phyloP scores from a whole-genome alignment of 305 asterid species.

The Fraxinus angustifolia region DNA sequence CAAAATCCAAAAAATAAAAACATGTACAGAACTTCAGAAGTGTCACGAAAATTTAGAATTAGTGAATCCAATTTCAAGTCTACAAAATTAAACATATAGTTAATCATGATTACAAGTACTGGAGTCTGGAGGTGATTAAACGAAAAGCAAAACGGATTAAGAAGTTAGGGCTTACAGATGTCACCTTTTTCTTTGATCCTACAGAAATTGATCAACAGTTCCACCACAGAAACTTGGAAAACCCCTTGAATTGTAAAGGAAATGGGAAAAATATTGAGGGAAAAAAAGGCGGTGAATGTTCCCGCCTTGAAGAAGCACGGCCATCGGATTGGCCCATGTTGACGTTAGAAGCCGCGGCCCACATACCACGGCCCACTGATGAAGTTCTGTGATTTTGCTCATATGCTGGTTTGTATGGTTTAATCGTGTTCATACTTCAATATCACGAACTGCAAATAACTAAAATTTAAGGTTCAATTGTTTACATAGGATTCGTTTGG shows the following conservation, averaged over 20 bases:
- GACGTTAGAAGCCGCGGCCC: neutral
- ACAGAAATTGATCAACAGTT: neutral
- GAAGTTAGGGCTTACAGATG: conserved; percentile 11
- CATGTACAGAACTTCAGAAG: neutral
- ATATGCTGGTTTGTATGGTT: neutral
- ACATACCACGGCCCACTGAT: neutral
- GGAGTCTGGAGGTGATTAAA: neutral
- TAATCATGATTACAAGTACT: neutral
- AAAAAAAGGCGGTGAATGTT: conserved; percentile 35
- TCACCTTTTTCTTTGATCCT: conserved; percentile 7
- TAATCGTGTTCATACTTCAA: neutral
- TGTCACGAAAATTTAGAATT: neutral
- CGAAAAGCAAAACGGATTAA: neutral
- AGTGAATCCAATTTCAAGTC: conserved; percentile 8
- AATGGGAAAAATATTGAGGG: neutral
- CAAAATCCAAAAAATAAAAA: neutral
- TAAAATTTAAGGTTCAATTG: no score
- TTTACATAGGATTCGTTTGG: neutral
- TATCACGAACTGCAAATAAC: neutral
- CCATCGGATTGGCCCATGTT: neutral
- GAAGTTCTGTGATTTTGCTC: neutral
- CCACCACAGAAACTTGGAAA: neutral
- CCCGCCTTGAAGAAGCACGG: conserved; percentile 39
- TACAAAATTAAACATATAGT: neutral
- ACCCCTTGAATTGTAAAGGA: neutral